Conservation (phyloP, 768 basidiomycete species). For the Coprinellus micaceus region DNA sequence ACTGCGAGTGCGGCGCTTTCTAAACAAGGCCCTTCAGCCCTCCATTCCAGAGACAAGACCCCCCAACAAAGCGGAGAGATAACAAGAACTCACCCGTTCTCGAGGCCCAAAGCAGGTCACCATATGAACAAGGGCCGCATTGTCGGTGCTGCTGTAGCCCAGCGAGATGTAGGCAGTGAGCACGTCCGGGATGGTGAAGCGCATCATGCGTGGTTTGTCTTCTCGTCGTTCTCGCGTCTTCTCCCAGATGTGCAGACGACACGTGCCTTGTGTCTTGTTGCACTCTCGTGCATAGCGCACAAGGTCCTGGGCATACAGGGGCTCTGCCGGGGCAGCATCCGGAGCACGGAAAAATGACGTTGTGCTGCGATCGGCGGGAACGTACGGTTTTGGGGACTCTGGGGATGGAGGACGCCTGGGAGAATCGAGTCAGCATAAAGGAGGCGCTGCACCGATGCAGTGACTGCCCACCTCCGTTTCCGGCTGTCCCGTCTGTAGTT, state of each 20-base stretch:
- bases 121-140: slow-evolving; percentile 51
- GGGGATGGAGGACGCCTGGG: slow-evolving; percentile 50
- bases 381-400: slow-evolving; percentile 58
- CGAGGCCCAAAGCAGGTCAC: slow-evolving; percentile 70
- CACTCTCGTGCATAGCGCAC: slow-evolving; percentile 54
- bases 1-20: slow-evolving; percentile 69
- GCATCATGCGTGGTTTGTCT: slow-evolving; percentile 41
- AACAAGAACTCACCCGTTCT: slow-evolving; percentile 49
- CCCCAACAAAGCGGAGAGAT: background rate
- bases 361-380: slow-evolving; percentile 37
- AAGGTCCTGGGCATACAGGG: slow-evolving; percentile 45
- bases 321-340: slow-evolving; percentile 31
- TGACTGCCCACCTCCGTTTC: slow-evolving; percentile 50
- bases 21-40: slow-evolving; percentile 21
- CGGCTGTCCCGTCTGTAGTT: slow-evolving; percentile 45
- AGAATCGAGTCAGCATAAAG: slow-evolving; percentile 3
- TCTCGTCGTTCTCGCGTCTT: slow-evolving; percentile 21
- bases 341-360: slow-evolving; percentile 40
- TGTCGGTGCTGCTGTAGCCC: slow-evolving; percentile 29
- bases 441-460: slow-evolving; percentile 13
- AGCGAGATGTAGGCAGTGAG: slow-evolving; percentile 61
- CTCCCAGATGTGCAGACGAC: slow-evolving; percentile 55
- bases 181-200: slow-evolving; percentile 62
- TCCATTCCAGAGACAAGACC: slow-evolving; percentile 1
- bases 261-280: slow-evolving; percentile 38